These are phyloP conservation scores for Wickerhamomyces tratensis DNA, from an alignment of 805 yeast genomes.

Conservation along the genomic window DNA sequence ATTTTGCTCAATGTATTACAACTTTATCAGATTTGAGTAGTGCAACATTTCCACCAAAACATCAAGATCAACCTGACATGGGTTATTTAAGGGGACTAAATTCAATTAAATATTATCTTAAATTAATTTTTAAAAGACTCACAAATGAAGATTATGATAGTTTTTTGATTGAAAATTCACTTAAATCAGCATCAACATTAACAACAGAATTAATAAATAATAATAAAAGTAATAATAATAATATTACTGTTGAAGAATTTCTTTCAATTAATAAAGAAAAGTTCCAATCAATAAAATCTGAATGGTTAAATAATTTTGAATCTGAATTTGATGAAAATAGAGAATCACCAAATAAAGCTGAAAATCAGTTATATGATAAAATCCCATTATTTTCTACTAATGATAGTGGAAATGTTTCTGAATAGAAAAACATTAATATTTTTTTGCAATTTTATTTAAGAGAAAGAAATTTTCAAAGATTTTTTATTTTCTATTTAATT, in stretches of 20 bases:
- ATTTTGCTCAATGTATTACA: constrained; percentile 89
- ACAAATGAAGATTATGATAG: constrained; percentile 30
- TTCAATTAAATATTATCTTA: constrained; percentile 63
- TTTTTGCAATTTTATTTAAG: no score
- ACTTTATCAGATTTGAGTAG: constrained; percentile 30
- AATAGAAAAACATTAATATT: constrained; percentile 6
- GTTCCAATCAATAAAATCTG: constrained; percentile 17
- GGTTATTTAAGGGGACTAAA: constrained; percentile 82
- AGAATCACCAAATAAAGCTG: constrained; percentile 1
- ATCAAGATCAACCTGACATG: constrained; percentile 52
- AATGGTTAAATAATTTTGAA: constrained; percentile 31
- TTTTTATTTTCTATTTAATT: no score
- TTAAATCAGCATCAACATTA: no score
- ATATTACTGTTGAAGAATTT: constrained; percentile 5
- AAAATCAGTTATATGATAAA: constrained; percentile 9
- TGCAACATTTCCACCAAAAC: constrained; percentile 63
- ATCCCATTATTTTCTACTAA: constrained; percentile 16
- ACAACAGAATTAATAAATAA: no score
- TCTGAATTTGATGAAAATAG: constrained; percentile 20
- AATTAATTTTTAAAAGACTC: constrained; percentile 44
- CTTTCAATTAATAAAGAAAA: constrained; percentile 11
- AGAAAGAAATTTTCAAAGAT: no score
- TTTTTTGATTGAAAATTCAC: constrained; percentile 7
- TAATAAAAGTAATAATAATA: no score
- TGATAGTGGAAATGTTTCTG: constrained; percentile 19